A percentile compares a stretch with the other conserved stretches of the same genome.
Conservation (phyloP, 768 basidiomycete genomes). For the Amanita subjunquillea region DNA sequence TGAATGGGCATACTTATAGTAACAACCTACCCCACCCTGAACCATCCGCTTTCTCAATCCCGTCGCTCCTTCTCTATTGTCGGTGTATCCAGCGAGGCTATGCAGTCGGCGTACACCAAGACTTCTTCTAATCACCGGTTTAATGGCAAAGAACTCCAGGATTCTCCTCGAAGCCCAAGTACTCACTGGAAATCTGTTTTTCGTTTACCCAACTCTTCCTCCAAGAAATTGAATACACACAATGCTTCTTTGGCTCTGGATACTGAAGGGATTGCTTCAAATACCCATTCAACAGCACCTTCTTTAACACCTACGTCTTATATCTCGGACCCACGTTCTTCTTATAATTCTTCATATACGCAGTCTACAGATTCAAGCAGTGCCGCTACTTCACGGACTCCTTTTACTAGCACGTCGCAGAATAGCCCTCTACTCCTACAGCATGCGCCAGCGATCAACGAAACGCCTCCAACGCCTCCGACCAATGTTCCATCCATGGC, state of each 20-base stretch:
- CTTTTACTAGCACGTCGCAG: conserved; percentile 18
- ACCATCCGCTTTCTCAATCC: conserved; percentile 8
- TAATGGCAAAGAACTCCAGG: conserved; percentile 14
- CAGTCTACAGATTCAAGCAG: conserved; percentile 64
- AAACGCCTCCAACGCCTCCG: conserved; percentile 21
- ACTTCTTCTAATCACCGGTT: conserved; percentile 7
- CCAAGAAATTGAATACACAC: conserved; percentile 42
- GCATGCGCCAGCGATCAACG: conserved; percentile 29
- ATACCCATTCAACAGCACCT: conserved; percentile 35
- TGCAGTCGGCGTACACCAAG: conserved; percentile 13
- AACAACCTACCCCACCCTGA: conserved; percentile 6
- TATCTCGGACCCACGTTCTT: conserved; percentile 54
- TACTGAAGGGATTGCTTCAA: conserved; percentile 25
- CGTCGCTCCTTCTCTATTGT: conserved; percentile 13
- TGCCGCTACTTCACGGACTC: conserved; percentile 16
- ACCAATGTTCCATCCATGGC: background rate
- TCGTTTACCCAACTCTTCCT: conserved; percentile 54
- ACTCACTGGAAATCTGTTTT: conserved; percentile 67
- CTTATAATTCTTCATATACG: conserved; percentile 71
- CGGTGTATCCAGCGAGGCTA: conserved; percentile 9
- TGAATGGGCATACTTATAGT: conserved; percentile 12
- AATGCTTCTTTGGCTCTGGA: conserved; percentile 40
- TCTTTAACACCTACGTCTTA: conserved; percentile 47
- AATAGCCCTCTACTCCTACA: conserved; percentile 14
- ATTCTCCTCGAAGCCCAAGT: conserved; percentile 22